Base-by-base conservation (phyloP, 768 basidiomycete genomes). In the Amanita pseudoporphyria region DNA sequence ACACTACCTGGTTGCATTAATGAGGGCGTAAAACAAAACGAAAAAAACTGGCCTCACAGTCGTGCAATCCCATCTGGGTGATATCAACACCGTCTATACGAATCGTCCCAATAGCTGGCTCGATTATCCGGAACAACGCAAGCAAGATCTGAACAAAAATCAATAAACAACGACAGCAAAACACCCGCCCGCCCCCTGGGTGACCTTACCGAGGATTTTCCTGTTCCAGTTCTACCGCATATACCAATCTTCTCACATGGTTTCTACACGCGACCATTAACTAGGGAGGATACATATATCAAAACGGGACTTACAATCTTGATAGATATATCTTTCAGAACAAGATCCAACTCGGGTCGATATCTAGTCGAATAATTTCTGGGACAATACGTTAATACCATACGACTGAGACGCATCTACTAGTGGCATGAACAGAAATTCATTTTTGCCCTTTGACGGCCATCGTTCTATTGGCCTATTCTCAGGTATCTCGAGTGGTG, bases 181-280 rank as follows among this genome's bases (percentile, higher is more conserved):
- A 32, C 16, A n/a, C n/a, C n/a, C n/a, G n/a, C n/a, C 35, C 28
- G 7, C 21, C 6, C 7, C 32, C 14, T 18, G 41, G 12, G 42
- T 30, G 1, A 3, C 60, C 76, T 54, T 55, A 85, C 84, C 1
- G 85, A 82, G 32, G 84, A 86, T 65, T 87, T 87, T 53, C 86
- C 77, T 60, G 83, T 74, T 16, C 88, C 93, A 4, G 93, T 95
- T 53, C 87, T 65, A 3, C 87, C 88, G 62, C 84, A 79, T 4
- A 96, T 81, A n/a, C 95, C 95, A 39, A 95, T 78, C 64, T 93
- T 95, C 62, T 94, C 87, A 40, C 75, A 79, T 0, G 86, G 71
- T 57, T 79, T 71, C 84, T 87, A 44, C 14, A 26, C 13, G 26
- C 47, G 10, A 39, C 47, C 39, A 30, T 30, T 7, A 38, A n/a